phyloP scores from a whole-genome alignment of 2,329 filamentous ascomycete species.

The Scedosporium minutisporum region DNA sequence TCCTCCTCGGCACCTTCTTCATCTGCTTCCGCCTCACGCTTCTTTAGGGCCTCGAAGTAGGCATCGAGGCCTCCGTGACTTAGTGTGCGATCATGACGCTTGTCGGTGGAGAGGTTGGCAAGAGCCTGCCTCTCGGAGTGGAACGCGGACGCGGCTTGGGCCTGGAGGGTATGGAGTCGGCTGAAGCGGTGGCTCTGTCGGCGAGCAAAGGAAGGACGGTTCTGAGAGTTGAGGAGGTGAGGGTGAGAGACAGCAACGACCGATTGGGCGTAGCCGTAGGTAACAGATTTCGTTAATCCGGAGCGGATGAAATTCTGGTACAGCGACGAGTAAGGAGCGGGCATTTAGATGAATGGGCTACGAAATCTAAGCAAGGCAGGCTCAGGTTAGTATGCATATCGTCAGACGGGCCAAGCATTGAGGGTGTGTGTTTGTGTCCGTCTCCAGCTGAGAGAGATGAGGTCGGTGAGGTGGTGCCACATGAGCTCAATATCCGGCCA shows the following conservation, averaged over 20 bases:
- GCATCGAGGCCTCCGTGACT: slow-evolving; percentile 65
- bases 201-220: slow-evolving; percentile 52
- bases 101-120: slow-evolving; percentile 40
- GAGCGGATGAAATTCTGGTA: slow-evolving; percentile 85
- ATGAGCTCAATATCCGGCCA: neutral
- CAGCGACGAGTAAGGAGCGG: slow-evolving; percentile 57
- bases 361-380: slow-evolving; percentile 4
- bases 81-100: slow-evolving; percentile 36
- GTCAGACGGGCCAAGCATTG: too few species aligned
- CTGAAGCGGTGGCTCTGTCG: slow-evolving; percentile 45
- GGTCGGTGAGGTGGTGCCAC: slow-evolving; percentile 3
- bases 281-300: slow-evolving; percentile 88
- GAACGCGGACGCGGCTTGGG: slow-evolving; percentile 65
- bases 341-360: slow-evolving; percentile 67
- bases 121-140: slow-evolving; percentile 46
- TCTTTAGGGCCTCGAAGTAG: slow-evolving; percentile 86
- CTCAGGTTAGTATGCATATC: neutral
- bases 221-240: slow-evolving; percentile 65
- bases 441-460: neutral
- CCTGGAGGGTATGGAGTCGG: slow-evolving; percentile 47
- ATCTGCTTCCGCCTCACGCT: slow-evolving; percentile 55
- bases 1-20: slow-evolving; percentile 60
- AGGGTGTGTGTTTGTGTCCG: neutral
- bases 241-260: slow-evolving; percentile 88
- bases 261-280: slow-evolving; percentile 95